Evolutionary conservation across 305 asterid species (phyloP), one percentile per base, ranked within the genome.

Genomic region (Fraxinus albicans): DNA sequence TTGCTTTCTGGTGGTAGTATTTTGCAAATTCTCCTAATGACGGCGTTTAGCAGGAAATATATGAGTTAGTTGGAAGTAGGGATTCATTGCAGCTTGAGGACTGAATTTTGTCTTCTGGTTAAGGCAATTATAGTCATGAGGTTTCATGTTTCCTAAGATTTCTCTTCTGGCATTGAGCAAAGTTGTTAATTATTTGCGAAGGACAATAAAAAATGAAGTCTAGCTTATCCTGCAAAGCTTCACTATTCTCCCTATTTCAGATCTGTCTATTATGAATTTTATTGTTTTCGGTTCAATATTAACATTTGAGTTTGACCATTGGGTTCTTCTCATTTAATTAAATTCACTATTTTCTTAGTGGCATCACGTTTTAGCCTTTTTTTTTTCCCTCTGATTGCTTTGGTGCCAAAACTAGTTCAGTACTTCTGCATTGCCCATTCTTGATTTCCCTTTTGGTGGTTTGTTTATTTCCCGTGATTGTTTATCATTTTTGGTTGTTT

Each of bases 401-500:
- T 47, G 58, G 72, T 70, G 31, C 65, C 58, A 63, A 25, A 55
- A 29, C 76, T 70, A 70, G 77, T 73, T 72, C 21, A 19, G 35
- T 76, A 21, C 13, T 38, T 44, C 15, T 79, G 47, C 74, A 23
- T 60, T 73, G 82, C 36, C 36, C 12, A 50, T 67, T 60, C 35
- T 36, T 65, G 44, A 60, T 12, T 47, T 85, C 58, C 73, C 34
- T 81, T 76, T 87, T 63, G 76, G 53, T 81, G 74, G 55, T 77
- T 21, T 25, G 29, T 50, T 35, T 35, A 73, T 73, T 73, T 34
- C 77, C 53, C 2, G 2, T 6, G 50, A 73, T 73, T 77, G 78
- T 73, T 50, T 74, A 73, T 85, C 70, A 70, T 36, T 81, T 76
- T 87, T 50, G 77, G 60, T 82, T 79, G 53, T 77, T 23, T 23